Evolutionary conservation across 2,329 filamentous ascomycete genomes (phyloP), one percentile per base, ranked within the genome.

Genomic region (Lecanoromycetidae sp.): DNA sequence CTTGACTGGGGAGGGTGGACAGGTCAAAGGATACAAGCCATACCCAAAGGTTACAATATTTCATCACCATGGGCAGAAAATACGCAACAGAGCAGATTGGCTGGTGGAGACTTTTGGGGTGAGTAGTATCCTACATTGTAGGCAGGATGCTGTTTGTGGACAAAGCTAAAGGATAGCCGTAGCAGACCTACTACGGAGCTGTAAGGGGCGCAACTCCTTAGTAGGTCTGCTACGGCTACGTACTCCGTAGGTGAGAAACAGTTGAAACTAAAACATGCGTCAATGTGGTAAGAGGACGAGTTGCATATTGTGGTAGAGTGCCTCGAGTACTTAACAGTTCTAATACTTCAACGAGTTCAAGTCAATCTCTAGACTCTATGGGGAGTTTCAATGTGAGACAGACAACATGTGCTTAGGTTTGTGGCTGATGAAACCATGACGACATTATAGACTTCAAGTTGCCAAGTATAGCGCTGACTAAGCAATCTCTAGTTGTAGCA

Each of bases 131-230:
- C 6, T 55, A 49, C 17, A 44, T 54, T 20, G 52, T 52, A 30
- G 53, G 53, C 3, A 40, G 52, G 12, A 50, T 38, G 22, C 48
- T 55, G 12, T 54, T 55, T 42, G 50, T 54, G 15, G 53, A 55
- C 39, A 44, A 43, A 5, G 53, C 52, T 10, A 17, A 43, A 13
- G 45, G 47, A 10, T 55, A 55, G n/a, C n/a, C n/a, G n/a, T n/a
- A n/a, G n/a, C n/a, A n/a, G n/a, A n/a, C n/a, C n/a, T n/a, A n/a
- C n/a, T n/a, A n/a, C n/a, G n/a, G n/a, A n/a, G n/a, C n/a, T n/a
- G n/a, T n/a, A n/a, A n/a, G n/a, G n/a, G n/a, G n/a, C n/a, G n/a
- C n/a, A n/a, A n/a, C n/a, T n/a, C n/a, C n/a, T n/a, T n/a, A n/a
- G n/a, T n/a, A n/a, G n/a, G n/a, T n/a, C n/a, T n/a, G n/a, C n/a